Base-by-base conservation (phyloP, 306 rosid genomes). In the Vachellia pachyceras region DNA sequence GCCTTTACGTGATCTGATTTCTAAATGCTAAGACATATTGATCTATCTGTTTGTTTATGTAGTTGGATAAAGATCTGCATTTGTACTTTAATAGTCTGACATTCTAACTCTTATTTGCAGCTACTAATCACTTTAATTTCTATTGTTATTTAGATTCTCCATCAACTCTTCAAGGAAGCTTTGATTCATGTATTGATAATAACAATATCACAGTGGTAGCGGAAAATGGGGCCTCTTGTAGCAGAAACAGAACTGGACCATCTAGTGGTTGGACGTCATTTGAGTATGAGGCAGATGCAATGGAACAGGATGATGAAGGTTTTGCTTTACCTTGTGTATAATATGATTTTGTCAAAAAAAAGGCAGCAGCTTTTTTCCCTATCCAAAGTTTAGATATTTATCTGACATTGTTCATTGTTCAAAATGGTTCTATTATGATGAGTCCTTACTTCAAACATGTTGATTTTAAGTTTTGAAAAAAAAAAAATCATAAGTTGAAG, bases 261-360 rank as follows among this genome's bases (percentile, higher is more conserved):
- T 83, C 90, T 35, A 74, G 90, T 82, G 95, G 98, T 77, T 96
- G 99, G 99, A 83, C 91, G 14, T 91, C 98, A 46, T 93, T 97
- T 23, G 99, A 96, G 82, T 98, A 96, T 80, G 99, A 96, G 81
- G 86, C 78, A 47, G 99, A 93, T 79, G 84, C 93, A 75, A 89
- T 88, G 91, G 96, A 90, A 60, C 92, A 90, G 78, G 97, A 93
- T 82, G 96, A 86, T 76, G 98, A 86, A 83, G 98, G 98, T 96
- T 72, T 72, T 83, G 64, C 55, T 74, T 70, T 64, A 35, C 55
- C 69, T 67, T 64, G 69, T 35, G 4, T 68, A 44, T 65, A 1
- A 44, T 18, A 9, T 49, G 10, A 36, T 74, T 74, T 50, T 18
- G 14, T 37, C 5, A 54, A 17, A 72, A 37, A 10, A 13, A n/a